Percentiles rank a stretch among this genome's conserved stretches.
Evolutionary conservation across 2,329 filamentous ascomycete genomes (phyloP).

Genomic region (Cryphonectria naterciae): DNA sequence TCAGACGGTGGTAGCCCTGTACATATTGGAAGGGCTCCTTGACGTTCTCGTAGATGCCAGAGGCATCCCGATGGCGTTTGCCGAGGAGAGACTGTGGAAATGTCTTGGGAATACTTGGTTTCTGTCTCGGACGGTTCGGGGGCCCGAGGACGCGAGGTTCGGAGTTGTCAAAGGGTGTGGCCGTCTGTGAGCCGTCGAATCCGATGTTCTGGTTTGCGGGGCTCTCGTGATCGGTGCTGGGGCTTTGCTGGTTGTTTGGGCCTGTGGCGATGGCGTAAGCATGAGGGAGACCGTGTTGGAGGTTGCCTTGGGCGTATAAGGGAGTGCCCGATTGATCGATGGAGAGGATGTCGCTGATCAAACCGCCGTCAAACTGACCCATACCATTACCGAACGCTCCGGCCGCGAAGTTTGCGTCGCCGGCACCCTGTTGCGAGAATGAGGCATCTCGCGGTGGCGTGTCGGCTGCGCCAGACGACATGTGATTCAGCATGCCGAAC

Average conservation of each 20-base stretch:
- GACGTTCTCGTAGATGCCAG: constrained; percentile 84
- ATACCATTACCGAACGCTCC: constrained; percentile 58
- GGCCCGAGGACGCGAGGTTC: constrained; percentile 25
- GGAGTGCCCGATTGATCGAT: constrained; percentile 53
- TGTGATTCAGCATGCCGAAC: constrained; percentile 94
- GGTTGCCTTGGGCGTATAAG: constrained; percentile 59
- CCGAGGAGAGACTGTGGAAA: constrained; percentile 56
- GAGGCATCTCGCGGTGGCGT: constrained; percentile 68
- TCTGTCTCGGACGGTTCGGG: constrained; percentile 50
- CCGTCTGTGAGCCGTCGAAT: constrained; percentile 60
- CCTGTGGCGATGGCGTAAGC: constrained; percentile 68
- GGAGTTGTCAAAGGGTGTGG: constrained; percentile 39
- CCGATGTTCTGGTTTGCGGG: constrained; percentile 55
- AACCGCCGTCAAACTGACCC: constrained; percentile 51
- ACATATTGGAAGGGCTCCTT: constrained; percentile 92
- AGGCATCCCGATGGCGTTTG: constrained; percentile 72
- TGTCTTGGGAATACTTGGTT: constrained; percentile 47
- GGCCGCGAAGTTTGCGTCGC: constrained; percentile 47
- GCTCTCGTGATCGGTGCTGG: constrained; percentile 67
- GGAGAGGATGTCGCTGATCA: constrained; percentile 58
- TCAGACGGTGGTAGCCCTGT: constrained; percentile 85
- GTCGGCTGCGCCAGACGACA: constrained; percentile 89
- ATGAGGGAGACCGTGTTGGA: constrained; percentile 66
- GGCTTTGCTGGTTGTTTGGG: constrained; percentile 65
- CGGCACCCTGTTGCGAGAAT: constrained; percentile 45